Evolutionary conservation across 805 yeast genomes (phyloP).

Genomic region (Kodamaea leandrae): DNA sequence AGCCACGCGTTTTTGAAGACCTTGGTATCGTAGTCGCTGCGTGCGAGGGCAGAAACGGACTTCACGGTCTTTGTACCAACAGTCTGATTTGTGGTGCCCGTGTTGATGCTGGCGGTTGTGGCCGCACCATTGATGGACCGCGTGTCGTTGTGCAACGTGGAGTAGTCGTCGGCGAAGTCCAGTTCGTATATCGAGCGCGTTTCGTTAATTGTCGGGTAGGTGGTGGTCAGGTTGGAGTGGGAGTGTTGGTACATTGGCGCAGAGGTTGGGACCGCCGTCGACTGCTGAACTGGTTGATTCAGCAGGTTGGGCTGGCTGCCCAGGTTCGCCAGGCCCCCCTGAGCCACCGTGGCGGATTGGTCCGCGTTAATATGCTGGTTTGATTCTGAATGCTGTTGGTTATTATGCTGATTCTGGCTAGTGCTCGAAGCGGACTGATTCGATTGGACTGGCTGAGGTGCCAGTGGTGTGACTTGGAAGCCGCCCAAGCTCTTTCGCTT

Average conservation of each 20-base stretch:
- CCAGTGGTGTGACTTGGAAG: too few species aligned
- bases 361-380: not conserved
- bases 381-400: not conserved
- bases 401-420: not conserved
- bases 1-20: conserved; percentile 36
- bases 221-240: too few species aligned
- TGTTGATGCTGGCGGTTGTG: not conserved
- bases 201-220: conserved; percentile 1
- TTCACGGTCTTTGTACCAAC: conserved; percentile 3
- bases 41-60: conserved; percentile 20
- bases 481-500: conserved; percentile 21
- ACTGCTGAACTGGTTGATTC: not conserved
- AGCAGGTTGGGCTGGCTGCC: too few species aligned
- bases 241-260: too few species aligned
- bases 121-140: not conserved
- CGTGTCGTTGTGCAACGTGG: conserved; percentile 1
- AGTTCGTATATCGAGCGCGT: conserved; percentile 7
- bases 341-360: too few species aligned
- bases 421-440: too few species aligned
- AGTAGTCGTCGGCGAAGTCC: conserved; percentile 4
- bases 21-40: conserved; percentile 33
- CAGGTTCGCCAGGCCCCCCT: too few species aligned
- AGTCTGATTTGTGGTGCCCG: conserved; percentile 2
- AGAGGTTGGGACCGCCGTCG: too few species aligned
- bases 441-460: conserved; percentile 7